Base-by-base conservation (phyloP, 495 filamentous ascomycete genomes). In the Penicillium crystallinum region DNA sequence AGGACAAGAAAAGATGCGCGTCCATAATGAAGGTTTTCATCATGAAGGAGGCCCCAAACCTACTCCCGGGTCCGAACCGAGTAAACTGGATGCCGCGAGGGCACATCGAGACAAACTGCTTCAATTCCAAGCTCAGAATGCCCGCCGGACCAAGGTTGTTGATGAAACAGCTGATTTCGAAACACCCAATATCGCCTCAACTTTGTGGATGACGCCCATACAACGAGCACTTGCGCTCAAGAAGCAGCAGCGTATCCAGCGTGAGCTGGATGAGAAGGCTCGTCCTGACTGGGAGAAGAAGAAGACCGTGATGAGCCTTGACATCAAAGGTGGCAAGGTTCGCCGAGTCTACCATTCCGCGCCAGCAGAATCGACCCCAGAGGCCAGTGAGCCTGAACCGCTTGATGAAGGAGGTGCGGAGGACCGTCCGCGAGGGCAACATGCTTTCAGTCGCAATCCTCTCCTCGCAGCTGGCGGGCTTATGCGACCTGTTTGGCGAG, bases 141-240 rank as follows among this genome's bases (percentile, higher is more conserved):
- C 91, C 0, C 81, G 82, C 39, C 75, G 93, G 9, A 98, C 93
- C 3, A 89, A 85, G 25, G 86, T 98, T 11, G 81, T 90, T 19
- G 93, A 98, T 65, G 92, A 98, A 66, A 91, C 90, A 1, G 86
- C 91, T 0, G 93, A 98, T 59, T 97, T 93, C 55, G 93, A 97
- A 46, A 87, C 84, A 0, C 80, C 86, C 0, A 73, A 73, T 30
- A 75, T 80, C 36, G 85, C 77, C 25, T 77, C 83, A 3, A 92
- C 81, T 53, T 82, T 92, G 63, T 98, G 93, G 93, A 88, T 89
- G 42, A 90, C 78, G 12, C 90, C 93, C 0, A 83, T 86, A 49
- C 90, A 98, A 66, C 77, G 95, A 33, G 93, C 95, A 0, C 71
- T 85, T 34, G 89, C 95, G 58, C 67, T 98, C 51, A 96, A 95